Base-by-base conservation (phyloP, 2,329 filamentous ascomycete species). In the Verticillium dahliae region DNA sequence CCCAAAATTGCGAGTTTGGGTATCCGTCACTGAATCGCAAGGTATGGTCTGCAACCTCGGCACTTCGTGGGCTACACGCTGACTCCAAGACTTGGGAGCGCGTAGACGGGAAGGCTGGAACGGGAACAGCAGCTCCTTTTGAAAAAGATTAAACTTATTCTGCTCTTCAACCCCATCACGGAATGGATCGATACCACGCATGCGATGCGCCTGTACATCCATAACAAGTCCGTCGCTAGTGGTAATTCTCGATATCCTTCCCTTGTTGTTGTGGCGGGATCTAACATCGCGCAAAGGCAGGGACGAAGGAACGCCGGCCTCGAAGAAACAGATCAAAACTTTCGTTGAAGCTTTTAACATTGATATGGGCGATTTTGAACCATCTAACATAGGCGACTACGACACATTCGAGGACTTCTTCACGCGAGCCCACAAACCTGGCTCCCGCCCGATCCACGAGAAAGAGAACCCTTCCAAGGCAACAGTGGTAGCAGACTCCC, bases 111-210 rank as follows among this genome's bases (percentile, higher is more conserved):
- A 11, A 62, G 69, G 62, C 66, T 71, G 31, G 71, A 71, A 60
- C 73, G 75, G 27, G 75, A 80, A 63, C 70, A 78, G 61, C 72
- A 77, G 60, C 69, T 74, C 0, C 67, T 78, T 22, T 67, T 67
- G 61, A 75, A 78, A 66, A 78, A 78, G 59, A 22, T 77, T 18
- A 77, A 76, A 62, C 66, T 79, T 5, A 64, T 77, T 4, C 31
- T 78, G 0, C 69, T 79, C 7, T 78, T 78, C 69, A 79, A 77
- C 60, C 75, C 72, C 2, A 54, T 74, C 1, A 72, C 67, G 6
- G 75, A 76, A 68, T 78, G 74, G 76, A 68, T 78, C 38, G 73
- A 76, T 62, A 69, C 65, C 4, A 77, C 74, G 0, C 71, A 74
- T 60, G 61, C 66, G 7, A 70, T 78, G 69, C 71, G 75, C 15